Conservation (phyloP, 1,284 basidiomycete species). For the Bondarzewia mesenterica region DNA sequence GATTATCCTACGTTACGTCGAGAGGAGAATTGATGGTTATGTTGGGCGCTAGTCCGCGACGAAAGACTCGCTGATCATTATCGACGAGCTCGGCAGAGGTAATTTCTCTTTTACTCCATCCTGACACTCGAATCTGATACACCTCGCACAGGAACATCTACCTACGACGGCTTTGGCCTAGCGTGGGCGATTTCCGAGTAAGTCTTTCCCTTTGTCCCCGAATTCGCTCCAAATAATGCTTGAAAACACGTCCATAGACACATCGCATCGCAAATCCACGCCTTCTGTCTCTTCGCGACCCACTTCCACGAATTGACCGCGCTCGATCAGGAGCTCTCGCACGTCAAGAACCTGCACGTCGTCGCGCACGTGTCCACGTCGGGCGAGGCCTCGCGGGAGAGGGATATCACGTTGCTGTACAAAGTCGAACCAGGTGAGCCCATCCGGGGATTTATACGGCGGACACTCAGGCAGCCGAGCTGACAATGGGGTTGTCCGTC, state of each 20-base stretch:
- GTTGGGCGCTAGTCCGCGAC: conserved; percentile 67
- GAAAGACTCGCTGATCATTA: conserved; percentile 91
- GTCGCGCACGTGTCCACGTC: conserved; percentile 80
- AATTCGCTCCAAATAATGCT: not conserved
- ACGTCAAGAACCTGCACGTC: conserved; percentile 94
- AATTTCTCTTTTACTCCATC: conserved; percentile 5
- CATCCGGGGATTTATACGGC: not conserved
- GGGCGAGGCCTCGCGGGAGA: conserved; percentile 55
- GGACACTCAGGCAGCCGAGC: not conserved
- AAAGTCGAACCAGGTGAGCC: conserved; percentile 85
- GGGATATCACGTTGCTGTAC: conserved; percentile 90
- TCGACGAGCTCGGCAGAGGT: conserved; percentile 96
- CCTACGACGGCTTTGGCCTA: conserved; percentile 96
- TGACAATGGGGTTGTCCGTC: not conserved
- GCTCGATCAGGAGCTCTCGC: conserved; percentile 76
- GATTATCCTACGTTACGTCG: not conserved
- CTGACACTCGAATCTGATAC: not conserved
- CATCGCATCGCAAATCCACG: conserved; percentile 86
- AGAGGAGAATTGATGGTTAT: not conserved
- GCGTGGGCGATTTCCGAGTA: conserved; percentile 99
- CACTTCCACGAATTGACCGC: conserved; percentile 98
- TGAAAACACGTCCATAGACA: conserved; percentile 42
- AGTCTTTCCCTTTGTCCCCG: conserved; percentile 16
- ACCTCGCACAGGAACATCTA: conserved; percentile 70
- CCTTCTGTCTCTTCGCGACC: conserved; percentile 94